Evolutionary conservation across 345 rosid species (phyloP), one percentile per base, ranked within the genome.

Genomic region (Syzygium aromaticum): DNA sequence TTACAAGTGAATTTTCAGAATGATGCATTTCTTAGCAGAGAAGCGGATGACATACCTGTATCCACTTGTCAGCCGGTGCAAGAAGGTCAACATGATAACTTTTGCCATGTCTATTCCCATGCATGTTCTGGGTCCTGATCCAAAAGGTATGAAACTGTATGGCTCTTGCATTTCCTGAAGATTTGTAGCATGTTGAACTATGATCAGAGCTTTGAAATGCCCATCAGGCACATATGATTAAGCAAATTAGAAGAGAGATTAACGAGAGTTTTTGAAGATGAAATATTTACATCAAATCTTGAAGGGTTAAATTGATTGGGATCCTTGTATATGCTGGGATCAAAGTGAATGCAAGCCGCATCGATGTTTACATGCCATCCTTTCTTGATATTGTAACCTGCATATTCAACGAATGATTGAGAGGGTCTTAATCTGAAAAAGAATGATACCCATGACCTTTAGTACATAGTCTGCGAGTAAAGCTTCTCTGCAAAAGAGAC

Each of bases 331-430:
- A 90, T 10, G 86, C 12, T 87, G n/a, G 94, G 93, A 61, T 93
- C 94, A 54, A 88, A 87, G 88, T 94, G 95, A 61, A 94, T 88
- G 17, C 84, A 87, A 28, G 94, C 92, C 15, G 93, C 94, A 87
- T 94, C 93, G 23, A 92, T 86, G 84, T 93, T 90, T 15, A 90
- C 94, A 84, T 91, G 90, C 94, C 94, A 93, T 86, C 94, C 95
- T 80, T 90, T 91, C 86, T 90, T 92, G 85, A 94, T 91, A 53
- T 91, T 87, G 80, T 89, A 88, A 54, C 94, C 94, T 94, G 90
- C 54, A 25, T 49, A 9, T 56, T 22, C 61, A 56, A 22, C 13
- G 2, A 27, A 56, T 56, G 61, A 22, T 25, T 56, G 12, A 56
- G 23, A 22, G 8, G 61, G 61, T 22, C 61, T 56, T 56, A 56